Evolutionary conservation across 495 filamentous ascomycete species (phyloP).

Genomic region (Ramalina intermedia): DNA sequence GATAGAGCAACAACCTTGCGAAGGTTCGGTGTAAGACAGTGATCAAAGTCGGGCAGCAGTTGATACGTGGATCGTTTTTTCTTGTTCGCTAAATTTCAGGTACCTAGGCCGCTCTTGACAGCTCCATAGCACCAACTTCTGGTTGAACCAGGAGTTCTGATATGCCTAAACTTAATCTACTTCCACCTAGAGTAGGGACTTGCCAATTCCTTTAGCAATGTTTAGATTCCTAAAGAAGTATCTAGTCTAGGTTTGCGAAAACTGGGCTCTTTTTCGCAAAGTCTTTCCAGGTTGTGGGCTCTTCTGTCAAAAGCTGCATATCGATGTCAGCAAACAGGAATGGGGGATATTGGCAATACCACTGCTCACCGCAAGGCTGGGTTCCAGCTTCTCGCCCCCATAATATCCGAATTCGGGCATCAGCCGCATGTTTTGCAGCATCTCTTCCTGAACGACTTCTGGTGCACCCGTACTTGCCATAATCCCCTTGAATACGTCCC

Average conservation of each 20-base stretch:
- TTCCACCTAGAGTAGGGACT: too few relatives aligned
- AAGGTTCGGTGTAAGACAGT: too few relatives aligned
- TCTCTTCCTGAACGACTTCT: conserved; percentile 28
- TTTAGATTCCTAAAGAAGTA: too few relatives aligned
- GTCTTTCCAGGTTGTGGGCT: conserved; percentile 7
- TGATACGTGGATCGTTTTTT: too few relatives aligned
- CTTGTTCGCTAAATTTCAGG: too few relatives aligned
- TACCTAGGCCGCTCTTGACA: too few relatives aligned
- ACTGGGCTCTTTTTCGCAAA: background rate
- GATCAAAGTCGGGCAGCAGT: too few relatives aligned
- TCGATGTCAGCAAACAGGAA: background rate
- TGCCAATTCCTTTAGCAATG: too few relatives aligned
- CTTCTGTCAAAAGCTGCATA: conserved; percentile 1
- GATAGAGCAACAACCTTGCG: too few relatives aligned
- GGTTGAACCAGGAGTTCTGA: too few relatives aligned
- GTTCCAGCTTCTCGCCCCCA: conserved; percentile 6
- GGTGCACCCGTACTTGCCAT: conserved; percentile 16
- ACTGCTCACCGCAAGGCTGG: background rate
- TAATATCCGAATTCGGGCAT: conserved; percentile 35
- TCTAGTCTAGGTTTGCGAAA: background rate
- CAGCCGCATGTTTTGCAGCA: conserved; percentile 38
- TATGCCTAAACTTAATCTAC: too few relatives aligned
- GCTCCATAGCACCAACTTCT: too few relatives aligned
- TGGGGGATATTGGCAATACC: background rate
- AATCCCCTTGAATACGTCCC: conserved; percentile 30